Percentiles rank a stretch among this genome's conserved stretches.
These are phyloP conservation scores for Hirsutella rhossiliensis DNA, from an alignment of 2,329 filamentous ascomycete species.

Conservation along the genomic window DNA sequence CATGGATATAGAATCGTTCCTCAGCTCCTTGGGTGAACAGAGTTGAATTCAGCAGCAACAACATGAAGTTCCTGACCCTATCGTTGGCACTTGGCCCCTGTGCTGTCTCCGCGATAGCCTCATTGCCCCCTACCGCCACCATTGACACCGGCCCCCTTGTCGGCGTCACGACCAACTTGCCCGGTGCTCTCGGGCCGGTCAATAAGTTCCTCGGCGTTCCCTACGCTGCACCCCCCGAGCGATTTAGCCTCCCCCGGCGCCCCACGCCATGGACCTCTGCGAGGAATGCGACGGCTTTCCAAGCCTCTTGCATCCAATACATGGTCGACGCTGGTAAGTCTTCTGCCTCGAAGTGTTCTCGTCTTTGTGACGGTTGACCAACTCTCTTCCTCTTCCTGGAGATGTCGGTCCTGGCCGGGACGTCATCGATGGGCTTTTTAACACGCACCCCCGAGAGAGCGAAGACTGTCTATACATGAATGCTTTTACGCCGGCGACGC, in stretches of 20 bases:
- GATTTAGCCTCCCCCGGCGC: conserved; percentile 6
- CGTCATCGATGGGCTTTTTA: conserved; percentile 10
- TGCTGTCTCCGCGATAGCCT: not conserved
- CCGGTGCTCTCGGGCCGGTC: conserved; percentile 5
- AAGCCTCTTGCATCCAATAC: conserved; percentile 8
- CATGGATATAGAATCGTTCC: not conserved
- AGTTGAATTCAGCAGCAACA: not conserved
- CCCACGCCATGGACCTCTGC: conserved; percentile 7
- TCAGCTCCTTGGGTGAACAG: not conserved
- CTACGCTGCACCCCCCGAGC: conserved; percentile 7
- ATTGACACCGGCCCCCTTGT: conserved; percentile 8
- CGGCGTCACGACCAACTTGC: conserved; percentile 7
- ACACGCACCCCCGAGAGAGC: conserved; percentile 9
- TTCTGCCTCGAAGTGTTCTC: not conserved
- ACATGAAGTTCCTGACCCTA: not conserved
- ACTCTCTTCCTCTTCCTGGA: not conserved
- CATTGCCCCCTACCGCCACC: conserved; percentile 4
- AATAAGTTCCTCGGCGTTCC: conserved; percentile 12
- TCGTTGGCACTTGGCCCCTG: not conserved
- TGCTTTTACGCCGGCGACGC: conserved; percentile 10
- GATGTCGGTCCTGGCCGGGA: conserved; percentile 9
- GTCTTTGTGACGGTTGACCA: not conserved
- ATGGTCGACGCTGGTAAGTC: conserved; percentile 7
- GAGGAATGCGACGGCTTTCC: conserved; percentile 5
- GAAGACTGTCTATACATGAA: conserved; percentile 17